phyloP scores from a whole-genome alignment of 345 rosid genomes.

The Gossypium turneri region DNA sequence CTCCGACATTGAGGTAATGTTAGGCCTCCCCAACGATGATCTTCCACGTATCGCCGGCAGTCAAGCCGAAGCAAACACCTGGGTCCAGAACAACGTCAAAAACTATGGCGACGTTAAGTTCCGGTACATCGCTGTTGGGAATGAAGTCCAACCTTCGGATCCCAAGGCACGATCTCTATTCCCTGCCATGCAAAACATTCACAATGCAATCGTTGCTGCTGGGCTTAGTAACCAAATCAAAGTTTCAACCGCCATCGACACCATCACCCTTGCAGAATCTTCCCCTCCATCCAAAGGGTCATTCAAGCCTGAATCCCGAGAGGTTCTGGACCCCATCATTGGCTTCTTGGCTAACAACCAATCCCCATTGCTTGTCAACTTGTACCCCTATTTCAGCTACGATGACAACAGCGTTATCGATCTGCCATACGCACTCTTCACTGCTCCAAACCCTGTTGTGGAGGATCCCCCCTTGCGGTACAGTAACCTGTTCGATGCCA shows the following conservation, averaged over 20 bases:
- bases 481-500: slow-evolving; percentile 24
- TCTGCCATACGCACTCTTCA: slow-evolving; percentile 40
- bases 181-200: slow-evolving; percentile 34
- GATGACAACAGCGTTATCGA: not conserved
- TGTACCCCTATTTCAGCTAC: slow-evolving; percentile 46
- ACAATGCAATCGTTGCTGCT: slow-evolving; percentile 17
- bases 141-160: slow-evolving; percentile 38
- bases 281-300: slow-evolving; percentile 38
- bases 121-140: slow-evolving; percentile 57
- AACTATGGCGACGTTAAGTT: slow-evolving; percentile 38
- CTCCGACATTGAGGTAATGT: slow-evolving; percentile 43
- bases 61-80: slow-evolving; percentile 9
- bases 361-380: slow-evolving; percentile 42
- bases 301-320: slow-evolving; percentile 21
- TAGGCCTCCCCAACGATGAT: slow-evolving; percentile 38
- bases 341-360: slow-evolving; percentile 32
- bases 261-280: slow-evolving; percentile 16
- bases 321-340: slow-evolving; percentile 32
- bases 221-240: slow-evolving; percentile 30
- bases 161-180: slow-evolving; percentile 23
- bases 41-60: slow-evolving; percentile 16
- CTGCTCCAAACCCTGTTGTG: slow-evolving; percentile 12
- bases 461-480: slow-evolving; percentile 14
- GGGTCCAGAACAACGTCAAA: not conserved
- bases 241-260: slow-evolving; percentile 29